A percentile compares a stretch with the other conserved stretches of the same genome.
phyloP scores from a whole-genome alignment of 2,329 filamentous ascomycete species.

The Alternaria viburni region DNA sequence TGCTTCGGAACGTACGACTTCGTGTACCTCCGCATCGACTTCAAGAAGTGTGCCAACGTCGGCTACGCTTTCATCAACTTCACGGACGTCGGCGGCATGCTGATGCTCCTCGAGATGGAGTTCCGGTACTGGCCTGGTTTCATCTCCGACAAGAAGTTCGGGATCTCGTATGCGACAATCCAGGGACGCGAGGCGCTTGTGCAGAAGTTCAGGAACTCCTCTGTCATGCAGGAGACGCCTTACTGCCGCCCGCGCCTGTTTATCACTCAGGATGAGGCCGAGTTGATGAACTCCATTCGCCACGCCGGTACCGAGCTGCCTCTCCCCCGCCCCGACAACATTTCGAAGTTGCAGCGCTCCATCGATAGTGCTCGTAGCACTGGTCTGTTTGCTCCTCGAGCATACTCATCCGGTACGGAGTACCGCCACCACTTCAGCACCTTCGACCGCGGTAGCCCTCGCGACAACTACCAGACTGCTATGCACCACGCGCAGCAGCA shows the following conservation, averaged over 20 bases:
- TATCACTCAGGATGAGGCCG: constrained; percentile 55
- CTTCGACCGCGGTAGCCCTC: constrained; percentile 78
- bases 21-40: constrained; percentile 86
- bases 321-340: constrained; percentile 82
- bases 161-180: constrained; percentile 96
- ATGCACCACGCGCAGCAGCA: constrained; percentile 25
- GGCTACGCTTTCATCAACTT: constrained; percentile 99
- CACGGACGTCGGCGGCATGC: constrained; percentile 63
- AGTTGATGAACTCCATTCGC: constrained; percentile 46
- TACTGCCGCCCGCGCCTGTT: constrained; percentile 80
- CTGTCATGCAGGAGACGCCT: constrained; percentile 86
- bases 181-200: constrained; percentile 91
- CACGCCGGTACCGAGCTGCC: constrained; percentile 72
- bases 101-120: constrained; percentile 41
- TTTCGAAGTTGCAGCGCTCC: constrained; percentile 84
- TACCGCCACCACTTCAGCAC: constrained; percentile 78
- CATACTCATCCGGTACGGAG: constrained; percentile 74
- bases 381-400: constrained; percentile 84
- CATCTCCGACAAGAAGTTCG: constrained; percentile 82
- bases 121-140: constrained; percentile 71
- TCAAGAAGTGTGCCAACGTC: constrained; percentile 66
- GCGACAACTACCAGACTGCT: constrained; percentile 37
- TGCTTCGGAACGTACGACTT: constrained; percentile 90
- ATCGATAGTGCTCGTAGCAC: constrained; percentile 86
- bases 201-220: constrained; percentile 95